Conservation (phyloP, 2,329 filamentous ascomycete genomes). For the Apiospora hydei region DNA sequence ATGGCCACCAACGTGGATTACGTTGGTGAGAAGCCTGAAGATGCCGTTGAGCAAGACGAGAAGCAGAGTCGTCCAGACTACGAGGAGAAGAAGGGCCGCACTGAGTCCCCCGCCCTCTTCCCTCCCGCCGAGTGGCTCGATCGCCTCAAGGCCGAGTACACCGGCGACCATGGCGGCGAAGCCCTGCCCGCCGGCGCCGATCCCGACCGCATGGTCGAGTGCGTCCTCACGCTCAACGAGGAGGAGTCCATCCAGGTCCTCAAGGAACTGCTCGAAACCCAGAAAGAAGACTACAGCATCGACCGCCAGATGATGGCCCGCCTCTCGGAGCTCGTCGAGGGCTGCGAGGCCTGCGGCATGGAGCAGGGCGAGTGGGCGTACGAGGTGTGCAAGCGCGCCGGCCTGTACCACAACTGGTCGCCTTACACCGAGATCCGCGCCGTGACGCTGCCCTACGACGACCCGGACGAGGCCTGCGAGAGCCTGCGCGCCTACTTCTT, state of each 20-base stretch:
- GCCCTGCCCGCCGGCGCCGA: slow-evolving; percentile 38
- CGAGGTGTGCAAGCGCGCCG: slow-evolving; percentile 44
- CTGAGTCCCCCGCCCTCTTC: slow-evolving; percentile 10
- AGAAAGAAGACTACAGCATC: slow-evolving; percentile 40
- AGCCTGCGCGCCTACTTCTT: slow-evolving; percentile 62
- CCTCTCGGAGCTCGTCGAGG: slow-evolving; percentile 34
- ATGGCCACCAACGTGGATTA: slow-evolving; percentile 19
- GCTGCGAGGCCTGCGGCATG: slow-evolving; percentile 38
- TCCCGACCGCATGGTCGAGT: slow-evolving; percentile 34
- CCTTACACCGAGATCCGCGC: slow-evolving; percentile 61
- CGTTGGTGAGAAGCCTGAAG: slow-evolving; percentile 4
- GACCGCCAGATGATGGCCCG: slow-evolving; percentile 35
- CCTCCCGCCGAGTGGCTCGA: slow-evolving; percentile 35
- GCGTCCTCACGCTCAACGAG: slow-evolving; percentile 38
- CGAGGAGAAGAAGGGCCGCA: slow-evolving; percentile 4
- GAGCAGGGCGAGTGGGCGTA: slow-evolving; percentile 40
- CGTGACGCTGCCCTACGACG: slow-evolving; percentile 51
- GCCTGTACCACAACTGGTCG: slow-evolving; percentile 61
- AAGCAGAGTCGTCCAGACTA: not conserved
- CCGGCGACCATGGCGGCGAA: slow-evolving; percentile 38
- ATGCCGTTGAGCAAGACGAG: not conserved
- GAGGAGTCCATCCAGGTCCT: slow-evolving; percentile 32
- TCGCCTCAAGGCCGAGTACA: slow-evolving; percentile 38
- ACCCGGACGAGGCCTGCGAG: slow-evolving; percentile 46
- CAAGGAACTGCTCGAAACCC: slow-evolving; percentile 31